Percentiles rank a stretch among this genome's conserved stretches.
Evolutionary conservation across 352 stramenopile genomes (phyloP).

Genomic region (Phytophthora pluvialis): DNA sequence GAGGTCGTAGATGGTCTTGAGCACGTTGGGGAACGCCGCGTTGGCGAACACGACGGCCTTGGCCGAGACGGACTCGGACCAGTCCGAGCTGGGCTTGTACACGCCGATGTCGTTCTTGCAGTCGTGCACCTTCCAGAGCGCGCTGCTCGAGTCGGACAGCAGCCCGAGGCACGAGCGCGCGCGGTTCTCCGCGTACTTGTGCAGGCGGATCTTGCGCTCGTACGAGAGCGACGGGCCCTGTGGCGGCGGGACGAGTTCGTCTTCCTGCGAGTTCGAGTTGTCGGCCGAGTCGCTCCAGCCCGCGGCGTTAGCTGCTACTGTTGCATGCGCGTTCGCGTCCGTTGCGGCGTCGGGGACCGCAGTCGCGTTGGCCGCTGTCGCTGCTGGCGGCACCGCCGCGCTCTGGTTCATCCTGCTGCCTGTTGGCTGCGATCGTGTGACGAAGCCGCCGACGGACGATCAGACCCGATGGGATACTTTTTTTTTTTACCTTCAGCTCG

Average conservation of each 20-base stretch:
- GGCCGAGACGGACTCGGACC: slow-evolving; percentile 86
- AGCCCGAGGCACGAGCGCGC: slow-evolving; percentile 79
- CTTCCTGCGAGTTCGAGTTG: slow-evolving; percentile 63
- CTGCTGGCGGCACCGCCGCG: slow-evolving; percentile 8
- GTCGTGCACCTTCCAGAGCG: slow-evolving; percentile 85
- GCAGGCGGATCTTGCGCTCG: slow-evolving; percentile 82
- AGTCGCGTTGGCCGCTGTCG: slow-evolving; percentile 3
- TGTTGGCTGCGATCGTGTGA: slow-evolving; percentile 1
- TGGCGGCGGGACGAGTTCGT: slow-evolving; percentile 55
- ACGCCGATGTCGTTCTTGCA: slow-evolving; percentile 82
- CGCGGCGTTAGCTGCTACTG: slow-evolving; percentile 15
- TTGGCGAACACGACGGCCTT: slow-evolving; percentile 84
- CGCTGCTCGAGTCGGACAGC: slow-evolving; percentile 73
- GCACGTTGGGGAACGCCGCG: slow-evolving; percentile 77
- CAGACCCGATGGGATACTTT: slow-evolving; percentile 16
- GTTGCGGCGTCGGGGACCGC: slow-evolving; percentile 6
- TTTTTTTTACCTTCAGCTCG: slow-evolving; percentile 9
- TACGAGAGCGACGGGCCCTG: slow-evolving; percentile 86
- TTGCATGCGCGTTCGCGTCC: slow-evolving; percentile 19
- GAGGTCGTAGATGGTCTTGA: slow-evolving; percentile 88
- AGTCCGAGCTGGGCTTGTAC: slow-evolving; percentile 88
- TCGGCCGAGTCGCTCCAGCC: slow-evolving; percentile 78
- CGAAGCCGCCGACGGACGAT: slow-evolving; percentile 3
- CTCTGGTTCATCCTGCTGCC: slow-evolving; percentile 28
- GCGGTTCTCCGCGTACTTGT: slow-evolving; percentile 88